Base-by-base conservation (phyloP, 306 rosid species). In the Rubus idaeus region DNA sequence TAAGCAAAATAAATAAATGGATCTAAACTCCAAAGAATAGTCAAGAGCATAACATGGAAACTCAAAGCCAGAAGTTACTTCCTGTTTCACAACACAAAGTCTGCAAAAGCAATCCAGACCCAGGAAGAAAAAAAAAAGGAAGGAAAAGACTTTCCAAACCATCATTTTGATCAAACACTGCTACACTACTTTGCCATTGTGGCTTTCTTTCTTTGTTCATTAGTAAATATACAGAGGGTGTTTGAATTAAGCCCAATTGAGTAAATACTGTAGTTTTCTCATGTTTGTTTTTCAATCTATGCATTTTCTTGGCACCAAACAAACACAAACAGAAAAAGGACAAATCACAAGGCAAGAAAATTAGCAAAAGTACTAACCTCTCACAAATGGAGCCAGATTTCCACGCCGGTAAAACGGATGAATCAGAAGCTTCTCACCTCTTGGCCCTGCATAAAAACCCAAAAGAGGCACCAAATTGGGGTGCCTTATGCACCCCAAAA, bases 381-480 rank as follows among this genome's bases (percentile, higher is more conserved):
- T 90, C 61, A 91, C 82, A 84, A 92, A 96, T 30, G 93, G 86
- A 75, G 94, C 81, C 73, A 96, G 76, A 89, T 82, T 92, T 74
- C 98, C 97, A 71, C 71, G 77, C 77, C 87, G 71, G 63, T 89
- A 87, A 75, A 91, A 96, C 5, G 98, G 97, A 82, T 92, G 89
- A 87, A 96, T 90, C 79, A 96, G 87, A 83, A 96, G 98, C 91
- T 86, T 92, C 89, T 96, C 99, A 23, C 98, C 97, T 71, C 98
- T 89, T 47, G 91, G 88, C n/a, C 99, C 99, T 2, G 91, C 86
- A 79, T 96, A 96, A 70, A 91, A 89, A 35, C 99, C 99, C 73
- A 92, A 81, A 82, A 92, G 94, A 80, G 97, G 96, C 50, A 87
- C 92, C 96, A 95, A 89, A 80, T 95, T 91, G 60, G 87, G 90